Evolutionary conservation across 441 rosid species (phyloP).

Genomic region (Bocquillonia castaneifolia): DNA sequence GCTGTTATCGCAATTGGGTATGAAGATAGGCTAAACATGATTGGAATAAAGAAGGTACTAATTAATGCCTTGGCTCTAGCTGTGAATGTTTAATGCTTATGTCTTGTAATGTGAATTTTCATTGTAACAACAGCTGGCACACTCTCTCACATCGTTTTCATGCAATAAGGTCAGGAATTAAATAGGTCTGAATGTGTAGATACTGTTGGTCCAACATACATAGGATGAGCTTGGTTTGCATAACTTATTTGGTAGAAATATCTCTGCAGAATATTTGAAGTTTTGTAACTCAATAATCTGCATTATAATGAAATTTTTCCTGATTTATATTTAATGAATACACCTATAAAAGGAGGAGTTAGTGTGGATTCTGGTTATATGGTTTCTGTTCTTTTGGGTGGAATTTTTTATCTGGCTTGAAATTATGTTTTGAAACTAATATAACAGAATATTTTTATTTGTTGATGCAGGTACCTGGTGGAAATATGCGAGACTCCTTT

Average conservation of each 20-base stretch:
- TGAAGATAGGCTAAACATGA: constrained; percentile 79
- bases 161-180: too few relatives aligned
- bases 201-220: background rate
- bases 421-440: background rate
- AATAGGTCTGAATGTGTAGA: background rate
- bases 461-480: constrained; percentile 84
- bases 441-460: background rate
- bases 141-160: too few relatives aligned
- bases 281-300: background rate
- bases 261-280: background rate
- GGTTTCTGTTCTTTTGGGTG: background rate
- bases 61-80: background rate
- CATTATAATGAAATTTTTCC: background rate
- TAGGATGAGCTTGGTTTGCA: background rate
- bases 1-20: constrained; percentile 79
- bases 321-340: background rate
- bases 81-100: background rate
- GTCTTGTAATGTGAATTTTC: background rate
- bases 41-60: constrained; percentile 92
- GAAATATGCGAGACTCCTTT: constrained; percentile 93
- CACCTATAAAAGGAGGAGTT: background rate
- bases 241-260: background rate
- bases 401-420: background rate
- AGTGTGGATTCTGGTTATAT: background rate
- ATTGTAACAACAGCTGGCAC: background rate